These are phyloP conservation scores for Astrephomene gubernaculifera DNA, from an alignment of 139 green algal genomes.

Conservation along the genomic window DNA sequence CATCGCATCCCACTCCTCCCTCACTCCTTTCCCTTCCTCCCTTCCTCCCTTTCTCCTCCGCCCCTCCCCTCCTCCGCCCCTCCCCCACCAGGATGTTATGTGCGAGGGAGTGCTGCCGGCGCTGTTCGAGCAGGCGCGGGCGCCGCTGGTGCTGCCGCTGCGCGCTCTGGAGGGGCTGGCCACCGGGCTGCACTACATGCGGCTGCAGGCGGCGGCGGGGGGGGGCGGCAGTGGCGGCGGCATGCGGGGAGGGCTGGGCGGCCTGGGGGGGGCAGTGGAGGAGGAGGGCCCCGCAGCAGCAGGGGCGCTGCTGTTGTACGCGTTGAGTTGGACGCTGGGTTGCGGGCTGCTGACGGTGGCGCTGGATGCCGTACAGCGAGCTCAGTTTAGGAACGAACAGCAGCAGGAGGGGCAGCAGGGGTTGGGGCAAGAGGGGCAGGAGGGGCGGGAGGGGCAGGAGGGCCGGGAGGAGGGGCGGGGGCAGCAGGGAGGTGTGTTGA, in stretches of 20 bases:
- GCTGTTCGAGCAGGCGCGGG: constrained; percentile 27
- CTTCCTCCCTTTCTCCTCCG: not conserved
- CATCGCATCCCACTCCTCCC: not conserved
- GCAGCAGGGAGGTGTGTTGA: not conserved
- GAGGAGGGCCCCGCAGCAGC: too few species aligned
- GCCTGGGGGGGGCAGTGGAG: too few species aligned
- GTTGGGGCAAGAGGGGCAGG: too few species aligned
- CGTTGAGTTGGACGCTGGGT: constrained; percentile 2
- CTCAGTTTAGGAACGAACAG: too few species aligned
- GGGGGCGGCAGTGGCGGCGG: too few species aligned
- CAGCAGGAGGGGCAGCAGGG: too few species aligned
- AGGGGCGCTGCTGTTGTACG: constrained; percentile 5
- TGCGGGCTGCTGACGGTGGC: constrained; percentile 2
- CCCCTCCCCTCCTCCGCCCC: not conserved
- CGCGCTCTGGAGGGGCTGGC: constrained; percentile 11
- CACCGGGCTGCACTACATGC: constrained; percentile 36
- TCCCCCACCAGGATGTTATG: constrained; percentile 7
- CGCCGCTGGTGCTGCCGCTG: constrained; percentile 5
- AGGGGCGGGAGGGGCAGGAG: not conserved
- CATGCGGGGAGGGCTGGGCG: too few species aligned
- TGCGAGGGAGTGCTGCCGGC: constrained; percentile 21
- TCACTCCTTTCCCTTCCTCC: not conserved
- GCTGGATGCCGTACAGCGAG: not conserved
- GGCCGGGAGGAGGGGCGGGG: not conserved
- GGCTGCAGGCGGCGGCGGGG: not conserved